phyloP scores from a whole-genome alignment of 208 protist genomes.

The Leishmania turanica region DNA sequence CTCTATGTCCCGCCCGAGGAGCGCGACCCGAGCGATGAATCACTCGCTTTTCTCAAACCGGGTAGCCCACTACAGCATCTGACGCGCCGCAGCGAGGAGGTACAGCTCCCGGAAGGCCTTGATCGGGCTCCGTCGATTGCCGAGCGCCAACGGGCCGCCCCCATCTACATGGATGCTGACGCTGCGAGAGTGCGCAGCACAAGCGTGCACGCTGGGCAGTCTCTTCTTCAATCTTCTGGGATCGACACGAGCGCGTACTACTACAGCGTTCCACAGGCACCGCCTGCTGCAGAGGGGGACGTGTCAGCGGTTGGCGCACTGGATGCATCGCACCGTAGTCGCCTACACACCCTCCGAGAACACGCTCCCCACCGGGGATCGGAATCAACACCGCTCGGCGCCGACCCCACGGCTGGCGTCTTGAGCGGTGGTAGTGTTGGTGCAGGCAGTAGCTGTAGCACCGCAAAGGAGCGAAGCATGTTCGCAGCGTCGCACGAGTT shows the following conservation, averaged over 20 bases:
- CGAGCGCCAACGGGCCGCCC: conserved; percentile 14
- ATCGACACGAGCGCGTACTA: conserved; percentile 51
- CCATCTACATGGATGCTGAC: conserved; percentile 55
- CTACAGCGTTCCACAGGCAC: conserved; percentile 9
- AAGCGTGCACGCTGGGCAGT: conserved; percentile 71
- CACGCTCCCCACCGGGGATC: background rate
- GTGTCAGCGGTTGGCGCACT: background rate
- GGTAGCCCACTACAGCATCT: conserved; percentile 38
- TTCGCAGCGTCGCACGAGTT: conserved; percentile 39
- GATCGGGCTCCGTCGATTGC: conserved; percentile 42
- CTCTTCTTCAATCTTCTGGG: conserved; percentile 41
- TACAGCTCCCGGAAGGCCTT: conserved; percentile 32
- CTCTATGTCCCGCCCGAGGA: conserved; percentile 76
- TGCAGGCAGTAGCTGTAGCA: conserved; percentile 4
- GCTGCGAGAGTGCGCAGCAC: conserved; percentile 62
- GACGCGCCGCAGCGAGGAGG: conserved; percentile 13
- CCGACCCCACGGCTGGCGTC: background rate
- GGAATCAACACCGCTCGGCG: background rate
- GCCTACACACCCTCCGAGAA: conserved; percentile 20
- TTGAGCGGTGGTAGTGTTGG: background rate
- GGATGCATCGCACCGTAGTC: conserved; percentile 17
- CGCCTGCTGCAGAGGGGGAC: background rate
- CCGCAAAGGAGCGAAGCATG: conserved; percentile 26
- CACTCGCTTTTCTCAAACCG: conserved; percentile 59
- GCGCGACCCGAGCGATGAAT: conserved; percentile 64